Base-by-base conservation (phyloP, 805 yeast species). In the Ogataea zsoltii region DNA sequence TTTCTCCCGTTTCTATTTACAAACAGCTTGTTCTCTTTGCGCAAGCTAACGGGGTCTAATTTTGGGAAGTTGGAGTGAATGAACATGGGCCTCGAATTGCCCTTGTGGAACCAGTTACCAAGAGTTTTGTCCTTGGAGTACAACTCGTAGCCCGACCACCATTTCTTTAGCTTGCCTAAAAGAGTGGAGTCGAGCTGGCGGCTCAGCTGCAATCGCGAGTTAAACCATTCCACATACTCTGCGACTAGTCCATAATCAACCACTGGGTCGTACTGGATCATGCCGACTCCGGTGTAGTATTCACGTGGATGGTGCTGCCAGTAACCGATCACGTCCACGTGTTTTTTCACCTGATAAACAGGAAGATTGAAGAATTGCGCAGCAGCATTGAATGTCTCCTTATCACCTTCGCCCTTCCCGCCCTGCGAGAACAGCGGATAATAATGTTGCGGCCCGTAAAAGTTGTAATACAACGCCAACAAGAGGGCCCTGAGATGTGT, bases 381-480 rank as follows among this genome's bases (percentile, higher is more conserved):
- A 4, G 82, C 81, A 0, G 82, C 82, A 50, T 72, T 62, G 53
- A 79, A 79, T 2, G 83, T 79, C 49, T 79, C 83, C 53, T 79
- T 79, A 54, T 79, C 83, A 29, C 83, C 83, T 60, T 79, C 82
- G 11, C 83, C 83, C 21, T 48, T 43, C 4, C 65, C 62, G 52
- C 80, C 80, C 58, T 75, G 72, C 0, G 77, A 69, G 38, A 76
- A 65, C 15, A 77, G 58, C 19, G 74, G 75, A 49, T 76, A 77
- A 50, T 65, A 77, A 41, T 70, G 61, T 14, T 66, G 60, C 4
- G 80, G 81, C 0, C 82, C 82, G 57, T 74, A 74, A 47, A 72
- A 64, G 52, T 79, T 79, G 56, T 79, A 79, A 57, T 76, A 79
- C 31, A 78, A 63, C 1, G 82, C 72, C 36, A 79, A 62, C 28